Percentiles rank a stretch among this genome's conserved stretches.
Evolutionary conservation across 2,329 filamentous ascomycete species (phyloP).

Genomic region (Blumeria graminis): DNA sequence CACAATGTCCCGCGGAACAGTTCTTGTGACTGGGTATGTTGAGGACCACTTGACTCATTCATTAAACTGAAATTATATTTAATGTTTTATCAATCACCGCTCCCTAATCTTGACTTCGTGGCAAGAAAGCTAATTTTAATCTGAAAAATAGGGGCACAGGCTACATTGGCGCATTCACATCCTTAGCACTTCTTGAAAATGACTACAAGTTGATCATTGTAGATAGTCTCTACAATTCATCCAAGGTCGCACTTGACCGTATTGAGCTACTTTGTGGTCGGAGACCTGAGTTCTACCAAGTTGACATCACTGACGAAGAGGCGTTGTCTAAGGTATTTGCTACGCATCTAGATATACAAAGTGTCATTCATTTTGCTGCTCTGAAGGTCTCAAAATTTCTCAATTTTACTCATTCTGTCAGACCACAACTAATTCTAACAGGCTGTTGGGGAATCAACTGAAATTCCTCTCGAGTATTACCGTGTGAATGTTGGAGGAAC

Average conservation of each 20-base stretch:
- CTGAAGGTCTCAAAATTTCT: slow-evolving; percentile 42
- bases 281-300: slow-evolving; percentile 60
- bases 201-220: slow-evolving; percentile 93
- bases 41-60: not conserved
- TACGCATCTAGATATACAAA: slow-evolving; percentile 82
- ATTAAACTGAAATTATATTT: not conserved
- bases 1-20: slow-evolving; percentile 57
- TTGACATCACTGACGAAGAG: slow-evolving; percentile 69
- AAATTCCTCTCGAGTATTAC: slow-evolving; percentile 95
- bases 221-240: slow-evolving; percentile 95
- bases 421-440: slow-evolving; percentile 16
- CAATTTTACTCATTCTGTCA: not conserved
- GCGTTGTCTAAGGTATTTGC: slow-evolving; percentile 69
- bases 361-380: slow-evolving; percentile 95
- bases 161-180: slow-evolving; percentile 97
- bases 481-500: slow-evolving; percentile 88
- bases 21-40: slow-evolving; percentile 75
- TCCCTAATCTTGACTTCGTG: slow-evolving; percentile 1
- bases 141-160: slow-evolving; percentile 54
- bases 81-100: not conserved
- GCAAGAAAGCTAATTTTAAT: slow-evolving; percentile 9
- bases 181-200: slow-evolving; percentile 73
- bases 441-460: slow-evolving; percentile 87
- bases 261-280: slow-evolving; percentile 86
- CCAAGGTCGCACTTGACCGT: slow-evolving; percentile 70